Conservation (phyloP, 768 basidiomycete genomes). For the Termitomyces sp. region DNA sequence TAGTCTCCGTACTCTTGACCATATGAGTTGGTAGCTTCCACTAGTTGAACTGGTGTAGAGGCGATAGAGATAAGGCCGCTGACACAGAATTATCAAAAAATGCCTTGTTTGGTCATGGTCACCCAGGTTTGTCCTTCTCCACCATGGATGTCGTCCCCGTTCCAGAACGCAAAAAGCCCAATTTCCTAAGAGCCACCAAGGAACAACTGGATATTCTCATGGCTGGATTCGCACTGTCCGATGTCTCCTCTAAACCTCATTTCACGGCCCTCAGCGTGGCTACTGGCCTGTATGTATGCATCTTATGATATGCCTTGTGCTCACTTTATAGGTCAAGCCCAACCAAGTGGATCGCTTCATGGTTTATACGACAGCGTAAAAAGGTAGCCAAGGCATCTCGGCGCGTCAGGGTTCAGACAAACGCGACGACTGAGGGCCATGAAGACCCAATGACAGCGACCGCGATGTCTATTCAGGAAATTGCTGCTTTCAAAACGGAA, state of each 20-base stretch:
- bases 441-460: neutral
- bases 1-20: neutral
- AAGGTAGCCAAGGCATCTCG: slow-evolving; percentile 22
- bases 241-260: slow-evolving; percentile 21
- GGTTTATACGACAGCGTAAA: slow-evolving; percentile 30
- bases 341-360: slow-evolving; percentile 33
- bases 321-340: slow-evolving; percentile 20
- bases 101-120: neutral
- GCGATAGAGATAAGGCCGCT: no score
- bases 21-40: neutral
- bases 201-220: slow-evolving; percentile 27
- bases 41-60: neutral
- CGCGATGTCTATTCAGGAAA: slow-evolving; percentile 13
- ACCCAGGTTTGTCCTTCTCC: neutral
- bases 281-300: slow-evolving; percentile 33
- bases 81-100: no score
- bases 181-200: slow-evolving; percentile 23
- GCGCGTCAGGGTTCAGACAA: neutral
- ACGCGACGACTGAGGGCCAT: neutral
- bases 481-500: slow-evolving; percentile 15
- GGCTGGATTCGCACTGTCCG: slow-evolving; percentile 24
- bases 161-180: slow-evolving; percentile 15
- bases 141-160: slow-evolving; percentile 14
- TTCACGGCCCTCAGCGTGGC: slow-evolving; percentile 26
- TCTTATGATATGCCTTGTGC: neutral